Conservation (phyloP, 2,329 filamentous ascomycete genomes). For the Aspergillus sp. region DNA sequence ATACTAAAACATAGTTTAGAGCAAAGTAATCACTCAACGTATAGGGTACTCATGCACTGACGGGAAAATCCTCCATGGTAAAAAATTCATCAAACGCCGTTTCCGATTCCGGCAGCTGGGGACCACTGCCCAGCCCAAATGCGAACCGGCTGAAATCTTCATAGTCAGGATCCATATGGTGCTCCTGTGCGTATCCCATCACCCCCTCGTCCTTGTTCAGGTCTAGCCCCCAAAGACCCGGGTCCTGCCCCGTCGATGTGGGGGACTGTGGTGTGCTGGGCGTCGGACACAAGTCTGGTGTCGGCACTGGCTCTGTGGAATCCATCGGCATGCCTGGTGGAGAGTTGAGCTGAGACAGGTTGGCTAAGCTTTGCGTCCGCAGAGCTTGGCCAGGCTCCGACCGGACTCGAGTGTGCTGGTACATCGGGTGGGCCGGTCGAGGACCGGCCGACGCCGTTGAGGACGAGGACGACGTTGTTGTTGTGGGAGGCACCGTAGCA, state of each 20-base stretch:
- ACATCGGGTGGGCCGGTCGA: conserved; percentile 19
- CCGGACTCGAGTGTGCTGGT: conserved; percentile 24
- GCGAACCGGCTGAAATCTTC: conserved; percentile 35
- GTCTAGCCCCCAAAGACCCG: conserved; percentile 14
- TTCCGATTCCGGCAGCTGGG: conserved; percentile 28
- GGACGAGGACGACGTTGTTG: too few relatives aligned
- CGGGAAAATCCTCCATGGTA: conserved; percentile 35
- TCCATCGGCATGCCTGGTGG: conserved; percentile 25
- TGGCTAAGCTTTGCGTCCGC: background rate
- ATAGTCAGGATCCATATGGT: conserved; percentile 27
- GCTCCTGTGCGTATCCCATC: conserved; percentile 30
- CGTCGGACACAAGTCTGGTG: conserved; percentile 36
- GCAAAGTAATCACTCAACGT: background rate
- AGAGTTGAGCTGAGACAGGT: conserved; percentile 20
- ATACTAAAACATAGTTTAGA: conserved; percentile 22
- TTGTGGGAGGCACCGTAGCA: conserved; percentile 19
- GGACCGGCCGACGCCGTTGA: conserved; percentile 12
- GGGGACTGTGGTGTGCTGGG: conserved; percentile 35
- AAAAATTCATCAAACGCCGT: conserved; percentile 38
- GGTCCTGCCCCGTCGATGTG: conserved; percentile 18
- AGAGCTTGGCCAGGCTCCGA: conserved; percentile 20
- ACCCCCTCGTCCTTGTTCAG: conserved; percentile 24
- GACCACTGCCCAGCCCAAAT: conserved; percentile 28
- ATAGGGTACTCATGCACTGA: conserved; percentile 25
- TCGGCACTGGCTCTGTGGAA: conserved; percentile 31